Evolutionary conservation across 371 early-diverging fungal genomes (phyloP).

Genomic region (Apophysomyces variabilis): DNA sequence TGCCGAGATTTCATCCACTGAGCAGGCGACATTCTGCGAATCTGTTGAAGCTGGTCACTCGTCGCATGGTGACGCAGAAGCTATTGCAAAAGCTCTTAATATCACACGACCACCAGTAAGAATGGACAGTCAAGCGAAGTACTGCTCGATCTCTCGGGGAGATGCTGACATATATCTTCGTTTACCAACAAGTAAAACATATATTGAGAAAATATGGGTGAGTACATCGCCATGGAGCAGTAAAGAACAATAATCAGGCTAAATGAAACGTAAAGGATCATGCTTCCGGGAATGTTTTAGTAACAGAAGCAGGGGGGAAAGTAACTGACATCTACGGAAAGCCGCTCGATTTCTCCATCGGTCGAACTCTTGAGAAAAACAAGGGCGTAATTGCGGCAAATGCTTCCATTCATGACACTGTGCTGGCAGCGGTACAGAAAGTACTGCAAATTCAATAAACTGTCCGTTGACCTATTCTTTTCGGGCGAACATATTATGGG

Average conservation of each 20-base stretch:
- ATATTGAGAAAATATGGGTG: conserved; percentile 97
- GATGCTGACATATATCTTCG: conserved; percentile 92
- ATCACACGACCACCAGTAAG: conserved; percentile 80
- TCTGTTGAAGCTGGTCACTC: conserved; percentile 96
- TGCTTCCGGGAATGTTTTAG: conserved; percentile 89
- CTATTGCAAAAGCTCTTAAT: conserved; percentile 74
- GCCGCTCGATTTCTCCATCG: conserved; percentile 87
- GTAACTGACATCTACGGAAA: conserved; percentile 87
- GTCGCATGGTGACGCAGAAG: conserved; percentile 77
- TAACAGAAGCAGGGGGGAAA: conserved; percentile 94
- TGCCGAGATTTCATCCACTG: conserved; percentile 51
- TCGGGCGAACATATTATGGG: no score
- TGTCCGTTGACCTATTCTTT: no score
- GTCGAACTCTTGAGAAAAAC: conserved; percentile 82
- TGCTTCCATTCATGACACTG: conserved; percentile 62
- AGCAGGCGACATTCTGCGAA: conserved; percentile 87
- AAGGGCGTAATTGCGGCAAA: conserved; percentile 90
- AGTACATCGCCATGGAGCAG: conserved; percentile 14
- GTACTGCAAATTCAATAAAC: conserved; percentile 44
- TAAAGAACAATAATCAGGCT: not conserved
- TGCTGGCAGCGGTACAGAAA: conserved; percentile 72
- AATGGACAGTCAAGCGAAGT: conserved; percentile 97
- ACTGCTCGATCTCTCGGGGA: conserved; percentile 84
- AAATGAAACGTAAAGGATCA: conserved; percentile 71
- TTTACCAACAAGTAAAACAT: conserved; percentile 76